Conservation (phyloP, 345 rosid species). For the Ricinus communis region DNA sequence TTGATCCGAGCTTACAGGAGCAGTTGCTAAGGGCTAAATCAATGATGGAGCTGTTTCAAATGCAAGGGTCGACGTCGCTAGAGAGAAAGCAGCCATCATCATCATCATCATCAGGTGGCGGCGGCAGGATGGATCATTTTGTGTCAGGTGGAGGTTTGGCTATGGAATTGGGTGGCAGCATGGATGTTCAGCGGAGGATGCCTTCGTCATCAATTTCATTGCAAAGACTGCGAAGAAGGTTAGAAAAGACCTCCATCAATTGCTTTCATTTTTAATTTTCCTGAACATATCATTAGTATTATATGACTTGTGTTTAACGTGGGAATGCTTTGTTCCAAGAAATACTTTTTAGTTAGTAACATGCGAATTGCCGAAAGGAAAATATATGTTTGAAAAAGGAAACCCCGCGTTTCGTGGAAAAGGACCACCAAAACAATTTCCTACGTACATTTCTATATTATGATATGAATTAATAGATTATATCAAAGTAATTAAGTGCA, state of each 20-base stretch:
- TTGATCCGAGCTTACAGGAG: conserved; percentile 33
- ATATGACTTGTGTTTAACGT: not conserved
- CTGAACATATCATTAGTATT: not conserved
- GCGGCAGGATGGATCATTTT: not conserved
- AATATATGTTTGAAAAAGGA: not conserved
- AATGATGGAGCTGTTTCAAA: conserved; percentile 16
- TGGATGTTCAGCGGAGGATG: conserved; percentile 8
- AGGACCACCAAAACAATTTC: not conserved
- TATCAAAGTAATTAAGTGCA: no score
- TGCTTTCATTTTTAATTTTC: not conserved
- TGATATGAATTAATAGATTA: no score
- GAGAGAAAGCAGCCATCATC: not conserved
- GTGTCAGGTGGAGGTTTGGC: conserved; percentile 7
- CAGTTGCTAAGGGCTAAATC: conserved; percentile 30
- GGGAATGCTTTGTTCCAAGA: not conserved
- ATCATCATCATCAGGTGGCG: not conserved
- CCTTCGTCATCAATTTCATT: conserved; percentile 33
- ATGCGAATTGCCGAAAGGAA: no score
- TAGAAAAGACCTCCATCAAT: no score
- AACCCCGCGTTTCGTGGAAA: not conserved
- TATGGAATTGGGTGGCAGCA: conserved; percentile 1
- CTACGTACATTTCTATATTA: no score
- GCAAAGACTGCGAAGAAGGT: conserved; percentile 50
- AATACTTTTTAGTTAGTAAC: not conserved
- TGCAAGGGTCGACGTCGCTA: not conserved